Evolutionary conservation across 148 eudicot species (phyloP).

Genomic region (Simmondsia chinensis): DNA sequence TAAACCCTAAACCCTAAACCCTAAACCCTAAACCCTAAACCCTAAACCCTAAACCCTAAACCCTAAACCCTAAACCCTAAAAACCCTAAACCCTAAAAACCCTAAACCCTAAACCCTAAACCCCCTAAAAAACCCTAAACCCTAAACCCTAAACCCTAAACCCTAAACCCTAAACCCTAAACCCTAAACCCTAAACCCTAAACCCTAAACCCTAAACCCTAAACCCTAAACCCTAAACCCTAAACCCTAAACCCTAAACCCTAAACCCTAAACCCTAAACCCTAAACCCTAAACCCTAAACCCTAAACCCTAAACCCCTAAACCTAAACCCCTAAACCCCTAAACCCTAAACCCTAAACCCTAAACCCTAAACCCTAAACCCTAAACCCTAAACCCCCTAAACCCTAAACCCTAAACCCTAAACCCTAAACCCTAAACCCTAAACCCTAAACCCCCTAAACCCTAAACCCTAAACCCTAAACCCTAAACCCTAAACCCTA

Average conservation of each 20-base stretch:
- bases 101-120: constrained; percentile 1
- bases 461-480: constrained; percentile 7
- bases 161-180: neutral
- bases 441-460: constrained; percentile 10
- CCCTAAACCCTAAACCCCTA: too few relatives aligned
- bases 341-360: constrained; percentile 10
- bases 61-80: neutral
- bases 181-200: neutral
- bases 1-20: neutral
- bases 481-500: constrained; percentile 9
- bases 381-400: constrained; percentile 10
- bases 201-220: constrained; percentile 7
- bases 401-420: constrained; percentile 15
- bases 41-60: neutral
- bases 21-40: neutral
- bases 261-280: constrained; percentile 3
- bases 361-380: constrained; percentile 10
- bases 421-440: constrained; percentile 15
- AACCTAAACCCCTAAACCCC: too few relatives aligned
- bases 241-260: neutral
- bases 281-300: constrained; percentile 7
- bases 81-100: constrained; percentile 4
- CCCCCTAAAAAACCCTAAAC: too few relatives aligned
- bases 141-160: constrained; percentile 1
- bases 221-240: constrained; percentile 1